Base-by-base conservation (phyloP, 2,329 filamentous ascomycete species). In the Diaporthe helianthi region DNA sequence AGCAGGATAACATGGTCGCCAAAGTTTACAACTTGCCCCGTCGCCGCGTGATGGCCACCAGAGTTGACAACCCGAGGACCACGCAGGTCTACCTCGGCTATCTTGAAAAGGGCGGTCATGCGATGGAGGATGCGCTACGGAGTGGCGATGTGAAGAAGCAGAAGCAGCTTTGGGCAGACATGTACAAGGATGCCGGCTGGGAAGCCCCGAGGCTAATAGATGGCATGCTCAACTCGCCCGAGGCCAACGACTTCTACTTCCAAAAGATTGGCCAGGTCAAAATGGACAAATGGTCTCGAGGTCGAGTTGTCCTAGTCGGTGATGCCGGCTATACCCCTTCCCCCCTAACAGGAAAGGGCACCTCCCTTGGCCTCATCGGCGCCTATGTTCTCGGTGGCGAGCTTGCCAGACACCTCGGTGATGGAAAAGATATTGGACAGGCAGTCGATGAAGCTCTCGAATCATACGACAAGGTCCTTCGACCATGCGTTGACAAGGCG, bases 381-480 rank as follows among this genome's bases (percentile, higher is more conserved):
- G 85, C 86, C 0, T 90, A 89, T 73, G 76, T 88, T 2, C 78
- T 90, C 4, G 87, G 87, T 0, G 87, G 87, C 2, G 87, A 87
- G 76, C 76, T 86, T 17, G 74, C 76, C 29, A 75, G 75, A 38
- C 74, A 79, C 4, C n/a, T 77, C 22, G 41, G n/a, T 9, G n/a
- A 17, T 8, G 7, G 44, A 24, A 49, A 60, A 38, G 68, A 72
- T 55, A 70, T 22, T 4, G 67, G 47, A 6, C 52, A 41, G 22
- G 72, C 76, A 15, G 72, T 83, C 2, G 65, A 71, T 2, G 73
- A 54, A 0, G 84, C 80, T 26, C 76, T 85, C 15, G 72, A 73
- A 44, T 76, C 75, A 0, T 88, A 87, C 69, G 82, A 86, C 60
- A 67, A 72, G n/a, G 75, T 73, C 0, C 77, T 87, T 53, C 75